A percentile compares a stretch with the other conserved stretches of the same genome.
Evolutionary conservation across 192 early-diverging fungal species (phyloP).

Genomic region (Coemansia sp.): DNA sequence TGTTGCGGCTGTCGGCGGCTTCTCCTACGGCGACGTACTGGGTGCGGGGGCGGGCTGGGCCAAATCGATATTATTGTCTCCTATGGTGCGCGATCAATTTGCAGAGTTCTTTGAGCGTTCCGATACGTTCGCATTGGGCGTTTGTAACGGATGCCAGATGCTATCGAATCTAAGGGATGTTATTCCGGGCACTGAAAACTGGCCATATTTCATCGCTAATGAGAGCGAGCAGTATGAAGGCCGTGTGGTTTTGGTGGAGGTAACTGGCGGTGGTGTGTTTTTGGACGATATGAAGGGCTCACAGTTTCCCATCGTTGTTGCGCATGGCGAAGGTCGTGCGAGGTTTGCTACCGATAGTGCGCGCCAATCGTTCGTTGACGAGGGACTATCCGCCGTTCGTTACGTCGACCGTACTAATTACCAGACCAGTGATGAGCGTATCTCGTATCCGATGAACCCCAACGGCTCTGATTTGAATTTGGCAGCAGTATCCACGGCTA

Average conservation of each 20-base stretch:
- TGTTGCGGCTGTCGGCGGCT: slow-evolving; percentile 95
- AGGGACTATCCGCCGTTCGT: slow-evolving; percentile 67
- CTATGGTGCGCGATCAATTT: slow-evolving; percentile 73
- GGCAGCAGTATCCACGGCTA: slow-evolving; percentile 80
- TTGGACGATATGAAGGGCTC: slow-evolving; percentile 92
- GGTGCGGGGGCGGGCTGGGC: slow-evolving; percentile 99
- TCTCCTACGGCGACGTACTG: slow-evolving; percentile 98
- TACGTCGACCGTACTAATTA: slow-evolving; percentile 80
- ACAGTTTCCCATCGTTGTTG: slow-evolving; percentile 89
- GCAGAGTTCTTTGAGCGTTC: slow-evolving; percentile 77
- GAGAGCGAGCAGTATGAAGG: slow-evolving; percentile 96
- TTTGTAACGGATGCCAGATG: slow-evolving; percentile 99
- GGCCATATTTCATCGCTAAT: slow-evolving; percentile 95
- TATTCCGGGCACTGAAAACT: slow-evolving; percentile 81
- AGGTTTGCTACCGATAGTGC: slow-evolving; percentile 64
- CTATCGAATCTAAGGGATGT: slow-evolving; percentile 81
- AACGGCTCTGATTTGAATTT: slow-evolving; percentile 91
- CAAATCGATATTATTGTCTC: slow-evolving; percentile 82
- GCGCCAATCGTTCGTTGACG: slow-evolving; percentile 45
- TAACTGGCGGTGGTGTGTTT: slow-evolving; percentile 66
- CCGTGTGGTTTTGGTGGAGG: slow-evolving; percentile 75
- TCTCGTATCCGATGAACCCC: slow-evolving; percentile 96
- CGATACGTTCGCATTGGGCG: slow-evolving; percentile 95
- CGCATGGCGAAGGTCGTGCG: slow-evolving; percentile 97
- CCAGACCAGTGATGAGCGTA: slow-evolving; percentile 66